Evolutionary conservation across 345 rosid genomes (phyloP).

Genomic region (Pistacia atlantica): DNA sequence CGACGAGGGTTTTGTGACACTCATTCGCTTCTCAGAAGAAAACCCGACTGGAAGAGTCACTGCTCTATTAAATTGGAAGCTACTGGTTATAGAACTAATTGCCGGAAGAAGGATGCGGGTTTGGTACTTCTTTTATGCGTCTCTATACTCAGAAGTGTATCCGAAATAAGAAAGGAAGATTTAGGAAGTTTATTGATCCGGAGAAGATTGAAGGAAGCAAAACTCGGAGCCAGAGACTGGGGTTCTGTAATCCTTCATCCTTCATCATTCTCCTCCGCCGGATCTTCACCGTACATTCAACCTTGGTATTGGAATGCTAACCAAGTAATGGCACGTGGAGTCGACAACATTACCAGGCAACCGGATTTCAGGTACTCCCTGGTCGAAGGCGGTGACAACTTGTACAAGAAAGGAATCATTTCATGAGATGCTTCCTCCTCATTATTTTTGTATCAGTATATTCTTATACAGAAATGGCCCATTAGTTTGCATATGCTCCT

Average conservation of each 20-base stretch:
- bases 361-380: conserved; percentile 47
- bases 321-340: conserved; percentile 39
- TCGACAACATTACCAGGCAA: conserved; percentile 38
- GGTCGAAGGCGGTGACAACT: conserved; percentile 71
- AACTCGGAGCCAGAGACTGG: conserved; percentile 74
- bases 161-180: conserved; percentile 69
- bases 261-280: conserved; percentile 24
- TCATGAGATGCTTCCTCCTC: conserved; percentile 22
- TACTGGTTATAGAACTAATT: conserved; percentile 52
- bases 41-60: conserved; percentile 69
- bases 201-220: conserved; percentile 68
- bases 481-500: neutral
- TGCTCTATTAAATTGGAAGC: conserved; percentile 84
- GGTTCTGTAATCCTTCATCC: conserved; percentile 63
- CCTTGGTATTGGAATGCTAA: conserved; percentile 81
- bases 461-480: neutral
- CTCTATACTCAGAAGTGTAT: conserved; percentile 65
- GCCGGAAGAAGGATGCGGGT: conserved; percentile 84
- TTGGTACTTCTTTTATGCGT: conserved; percentile 64
- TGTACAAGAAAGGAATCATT: conserved; percentile 68
- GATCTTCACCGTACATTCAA: conserved; percentile 44
- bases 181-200: conserved; percentile 62
- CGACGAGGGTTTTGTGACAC: conserved; percentile 53
- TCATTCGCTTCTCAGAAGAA: conserved; percentile 62
- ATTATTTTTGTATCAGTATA: neutral